Conservation (phyloP, 2,329 filamentous ascomycete species). For the Fusarium acutatum region DNA sequence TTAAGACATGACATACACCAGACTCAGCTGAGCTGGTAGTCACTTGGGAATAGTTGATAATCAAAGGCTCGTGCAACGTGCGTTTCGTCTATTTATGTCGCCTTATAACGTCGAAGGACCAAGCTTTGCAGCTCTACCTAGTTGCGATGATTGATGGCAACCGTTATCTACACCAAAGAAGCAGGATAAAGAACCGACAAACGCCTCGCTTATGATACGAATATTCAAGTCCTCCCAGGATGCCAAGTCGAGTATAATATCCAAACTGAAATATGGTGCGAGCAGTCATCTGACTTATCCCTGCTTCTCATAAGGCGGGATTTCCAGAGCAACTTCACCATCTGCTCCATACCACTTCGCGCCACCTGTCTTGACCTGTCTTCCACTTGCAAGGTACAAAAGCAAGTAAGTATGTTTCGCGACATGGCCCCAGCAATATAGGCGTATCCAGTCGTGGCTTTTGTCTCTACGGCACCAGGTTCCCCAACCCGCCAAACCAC, state of each 20-base stretch:
- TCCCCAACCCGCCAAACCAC: constrained; percentile 72
- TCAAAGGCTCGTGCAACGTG: not conserved
- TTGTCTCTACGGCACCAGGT: constrained; percentile 62
- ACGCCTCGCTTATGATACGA: constrained; percentile 27
- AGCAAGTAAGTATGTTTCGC: constrained; percentile 78
- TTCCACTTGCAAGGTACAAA: constrained; percentile 75
- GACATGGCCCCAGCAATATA: constrained; percentile 83
- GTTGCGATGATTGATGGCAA: not conserved
- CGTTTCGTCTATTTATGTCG: not conserved
- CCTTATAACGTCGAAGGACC: not conserved
- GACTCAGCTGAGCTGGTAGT: constrained; percentile 1
- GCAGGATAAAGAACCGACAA: not conserved
- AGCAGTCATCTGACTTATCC: not conserved
- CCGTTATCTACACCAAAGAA: not conserved
- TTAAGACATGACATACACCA: not conserved
- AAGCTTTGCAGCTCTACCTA: not conserved
- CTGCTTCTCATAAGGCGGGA: constrained; percentile 39
- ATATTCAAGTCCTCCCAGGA: not conserved
- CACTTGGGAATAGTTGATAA: not conserved
- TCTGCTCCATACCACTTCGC: constrained; percentile 73
- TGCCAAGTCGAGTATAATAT: not conserved
- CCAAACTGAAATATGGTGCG: not conserved
- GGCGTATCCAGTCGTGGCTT: constrained; percentile 59
- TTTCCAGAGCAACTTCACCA: constrained; percentile 60
- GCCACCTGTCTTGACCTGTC: constrained; percentile 65